These are phyloP conservation scores for Aspergillus ellipticus DNA, from an alignment of 495 filamentous ascomycete genomes.

Conservation along the genomic window DNA sequence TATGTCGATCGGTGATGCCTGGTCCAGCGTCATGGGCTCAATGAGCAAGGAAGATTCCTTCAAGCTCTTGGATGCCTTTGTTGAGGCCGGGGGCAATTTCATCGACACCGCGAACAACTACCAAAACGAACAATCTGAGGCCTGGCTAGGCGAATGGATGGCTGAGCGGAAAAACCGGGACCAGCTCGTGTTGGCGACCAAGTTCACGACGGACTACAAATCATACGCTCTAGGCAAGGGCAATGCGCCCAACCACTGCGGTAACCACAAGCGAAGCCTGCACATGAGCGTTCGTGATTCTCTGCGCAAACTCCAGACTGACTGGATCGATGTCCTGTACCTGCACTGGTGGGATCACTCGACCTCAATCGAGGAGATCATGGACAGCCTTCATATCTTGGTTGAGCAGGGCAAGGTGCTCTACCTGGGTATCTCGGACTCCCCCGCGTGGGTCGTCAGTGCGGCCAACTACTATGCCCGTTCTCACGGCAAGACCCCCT, in stretches of 20 bases:
- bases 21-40: constrained; percentile 48
- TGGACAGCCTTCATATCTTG: constrained; percentile 39
- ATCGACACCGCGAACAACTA: constrained; percentile 56
- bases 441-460: not conserved
- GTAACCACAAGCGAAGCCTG: constrained; percentile 58
- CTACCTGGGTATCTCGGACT: constrained; percentile 39
- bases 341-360: constrained; percentile 45
- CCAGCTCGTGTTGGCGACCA: constrained; percentile 72
- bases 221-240: constrained; percentile 37
- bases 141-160: constrained; percentile 56
- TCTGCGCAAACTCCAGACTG: constrained; percentile 60
- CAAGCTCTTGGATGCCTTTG: constrained; percentile 52
- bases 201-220: constrained; percentile 49
- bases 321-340: constrained; percentile 56
- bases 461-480: not conserved
- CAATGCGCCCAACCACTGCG: constrained; percentile 57
- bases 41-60: constrained; percentile 44
- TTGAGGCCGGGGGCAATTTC: constrained; percentile 49
- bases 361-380: constrained; percentile 42
- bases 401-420: constrained; percentile 42
- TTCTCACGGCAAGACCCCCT: not conserved
- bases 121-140: constrained; percentile 46
- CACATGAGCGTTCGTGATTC: constrained; percentile 49
- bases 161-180: constrained; percentile 50
- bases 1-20: constrained; percentile 60